Evolutionary conservation across 2,329 filamentous ascomycete genomes (phyloP).

Genomic region (Colletotrichum tanaceti): DNA sequence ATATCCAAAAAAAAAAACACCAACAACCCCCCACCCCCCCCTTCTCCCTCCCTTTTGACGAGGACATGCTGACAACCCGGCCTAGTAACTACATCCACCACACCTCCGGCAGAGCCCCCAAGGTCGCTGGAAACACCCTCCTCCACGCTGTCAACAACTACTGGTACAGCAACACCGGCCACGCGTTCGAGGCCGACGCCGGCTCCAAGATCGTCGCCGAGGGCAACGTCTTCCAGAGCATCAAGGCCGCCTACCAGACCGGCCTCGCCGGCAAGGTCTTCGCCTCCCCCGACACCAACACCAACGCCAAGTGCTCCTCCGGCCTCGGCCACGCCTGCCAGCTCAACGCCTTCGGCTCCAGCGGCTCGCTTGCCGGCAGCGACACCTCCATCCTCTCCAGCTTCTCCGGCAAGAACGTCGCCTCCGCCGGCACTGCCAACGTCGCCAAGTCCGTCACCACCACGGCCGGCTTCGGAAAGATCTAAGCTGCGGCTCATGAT

Average conservation of each 20-base stretch:
- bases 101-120: conserved; percentile 67
- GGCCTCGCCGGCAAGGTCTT: conserved; percentile 50
- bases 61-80: neutral
- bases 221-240: conserved; percentile 69
- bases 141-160: conserved; percentile 73
- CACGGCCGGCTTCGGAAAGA: conserved; percentile 60
- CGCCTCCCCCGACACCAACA: conserved; percentile 46
- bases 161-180: conserved; percentile 55
- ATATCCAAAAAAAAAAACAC: no score
- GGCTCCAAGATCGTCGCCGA: conserved; percentile 61
- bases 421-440: conserved; percentile 53
- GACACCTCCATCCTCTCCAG: conserved; percentile 61
- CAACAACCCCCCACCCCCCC: no score
- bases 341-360: conserved; percentile 60
- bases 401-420: conserved; percentile 53
- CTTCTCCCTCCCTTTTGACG: no score
- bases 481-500: conserved; percentile 45
- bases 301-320: conserved; percentile 55
- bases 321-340: conserved; percentile 63
- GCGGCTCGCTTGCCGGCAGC: conserved; percentile 52
- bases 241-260: conserved; percentile 56
- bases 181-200: conserved; percentile 66
- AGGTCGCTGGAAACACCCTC: conserved; percentile 66
- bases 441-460: conserved; percentile 52
- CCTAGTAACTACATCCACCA: conserved; percentile 69